Evolutionary conservation across 2,329 filamentous ascomycete species (phyloP).

Genomic region (Plenodomus tracheiphilus): DNA sequence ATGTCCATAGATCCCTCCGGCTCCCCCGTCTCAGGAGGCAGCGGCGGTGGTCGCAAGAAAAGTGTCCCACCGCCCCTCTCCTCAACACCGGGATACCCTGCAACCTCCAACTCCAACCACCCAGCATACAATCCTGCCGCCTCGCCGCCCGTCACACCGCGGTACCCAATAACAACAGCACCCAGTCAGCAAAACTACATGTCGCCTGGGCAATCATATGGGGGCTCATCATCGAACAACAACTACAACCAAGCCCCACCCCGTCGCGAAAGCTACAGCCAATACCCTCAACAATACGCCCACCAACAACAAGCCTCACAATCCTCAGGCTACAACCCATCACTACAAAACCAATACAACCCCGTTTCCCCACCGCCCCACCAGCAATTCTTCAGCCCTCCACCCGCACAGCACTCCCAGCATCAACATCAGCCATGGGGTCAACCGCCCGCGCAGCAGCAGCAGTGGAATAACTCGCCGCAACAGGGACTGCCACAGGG

Average conservation of each 20-base stretch:
- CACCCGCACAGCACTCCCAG: constrained; percentile 40
- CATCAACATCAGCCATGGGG: constrained; percentile 58
- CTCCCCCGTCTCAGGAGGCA: constrained; percentile 36
- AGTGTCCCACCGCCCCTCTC: constrained; percentile 48
- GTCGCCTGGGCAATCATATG: constrained; percentile 35
- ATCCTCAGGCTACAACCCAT: constrained; percentile 50
- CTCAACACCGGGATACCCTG: constrained; percentile 38
- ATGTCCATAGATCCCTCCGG: constrained; percentile 75
- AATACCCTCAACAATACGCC: constrained; percentile 25
- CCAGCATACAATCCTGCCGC: constrained; percentile 57
- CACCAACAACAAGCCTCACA: constrained; percentile 29
- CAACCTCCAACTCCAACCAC: constrained; percentile 32
- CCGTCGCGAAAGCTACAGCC: constrained; percentile 41
- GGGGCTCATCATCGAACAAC: constrained; percentile 21
- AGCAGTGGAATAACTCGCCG: constrained; percentile 52
- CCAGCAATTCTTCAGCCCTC: constrained; percentile 59
- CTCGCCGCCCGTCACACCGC: constrained; percentile 52
- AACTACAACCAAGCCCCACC: constrained; percentile 34
- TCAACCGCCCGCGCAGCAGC: constrained; percentile 50
- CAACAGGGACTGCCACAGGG: constrained; percentile 59
- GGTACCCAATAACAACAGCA: constrained; percentile 46
- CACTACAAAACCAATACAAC: constrained; percentile 45
- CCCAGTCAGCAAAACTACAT: constrained; percentile 36
- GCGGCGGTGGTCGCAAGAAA: constrained; percentile 29
- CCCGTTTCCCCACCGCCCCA: constrained; percentile 59